Evolutionary conservation across 2,329 filamentous ascomycete species (phyloP).

Genomic region (Calonectria fujianensis): DNA sequence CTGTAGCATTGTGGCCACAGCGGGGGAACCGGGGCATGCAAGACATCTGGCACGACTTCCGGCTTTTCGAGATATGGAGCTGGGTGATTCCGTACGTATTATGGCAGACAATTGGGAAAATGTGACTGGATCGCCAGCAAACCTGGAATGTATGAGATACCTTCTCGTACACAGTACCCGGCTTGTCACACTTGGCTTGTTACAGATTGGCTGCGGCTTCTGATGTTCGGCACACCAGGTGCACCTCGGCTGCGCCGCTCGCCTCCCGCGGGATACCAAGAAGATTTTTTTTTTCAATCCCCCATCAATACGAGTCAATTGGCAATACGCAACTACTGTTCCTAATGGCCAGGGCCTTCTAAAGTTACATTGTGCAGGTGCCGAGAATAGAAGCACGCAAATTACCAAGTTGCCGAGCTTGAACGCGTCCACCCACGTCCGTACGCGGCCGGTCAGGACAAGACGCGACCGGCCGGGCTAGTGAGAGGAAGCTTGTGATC

Average conservation of each 20-base stretch:
- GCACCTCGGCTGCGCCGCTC: constrained; percentile 25
- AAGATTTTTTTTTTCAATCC: neutral
- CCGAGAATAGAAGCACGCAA: constrained; percentile 39
- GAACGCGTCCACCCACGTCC: constrained; percentile 27
- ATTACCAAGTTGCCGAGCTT: constrained; percentile 16
- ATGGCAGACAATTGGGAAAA: neutral
- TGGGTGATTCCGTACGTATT: neutral
- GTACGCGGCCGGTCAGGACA: constrained; percentile 26
- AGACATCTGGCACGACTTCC: constrained; percentile 11
- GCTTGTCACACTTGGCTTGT: neutral
- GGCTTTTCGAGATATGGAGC: neutral
- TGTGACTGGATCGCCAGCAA: neutral
- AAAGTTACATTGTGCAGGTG: constrained; percentile 28
- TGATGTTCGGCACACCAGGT: neutral
- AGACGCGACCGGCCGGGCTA: constrained; percentile 39
- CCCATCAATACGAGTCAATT: constrained; percentile 15
- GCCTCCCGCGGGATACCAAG: constrained; percentile 15
- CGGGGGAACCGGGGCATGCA: constrained; percentile 20
- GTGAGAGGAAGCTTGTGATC: constrained; percentile 44
- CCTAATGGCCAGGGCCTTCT: constrained; percentile 31
- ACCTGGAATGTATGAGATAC: constrained; percentile 16
- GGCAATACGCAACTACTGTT: constrained; percentile 14
- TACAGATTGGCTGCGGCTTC: constrained; percentile 4
- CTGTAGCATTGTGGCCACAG: constrained; percentile 16
- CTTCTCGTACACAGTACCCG: neutral